A percentile compares a stretch with the other conserved stretches of the same genome.
These are phyloP conservation scores for Sporothrix euskadiensis DNA, from an alignment of 2,329 filamentous ascomycete species.

Conservation along the genomic window DNA sequence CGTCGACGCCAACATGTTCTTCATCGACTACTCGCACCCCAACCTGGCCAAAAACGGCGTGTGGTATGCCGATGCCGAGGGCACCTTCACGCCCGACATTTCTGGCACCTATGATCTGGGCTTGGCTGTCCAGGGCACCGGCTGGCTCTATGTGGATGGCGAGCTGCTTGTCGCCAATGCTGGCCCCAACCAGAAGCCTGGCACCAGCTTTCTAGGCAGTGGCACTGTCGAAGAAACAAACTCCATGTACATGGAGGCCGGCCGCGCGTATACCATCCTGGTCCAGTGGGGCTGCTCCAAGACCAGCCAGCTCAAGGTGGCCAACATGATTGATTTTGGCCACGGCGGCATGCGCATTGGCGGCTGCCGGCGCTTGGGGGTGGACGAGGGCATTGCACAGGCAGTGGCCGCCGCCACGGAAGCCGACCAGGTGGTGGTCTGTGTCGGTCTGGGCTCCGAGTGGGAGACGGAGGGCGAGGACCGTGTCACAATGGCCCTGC, in stretches of 20 bases:
- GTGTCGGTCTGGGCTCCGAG: constrained; percentile 56
- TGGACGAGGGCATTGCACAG: constrained; percentile 23
- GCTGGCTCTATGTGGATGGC: constrained; percentile 41
- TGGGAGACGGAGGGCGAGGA: constrained; percentile 35
- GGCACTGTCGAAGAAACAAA: constrained; percentile 40
- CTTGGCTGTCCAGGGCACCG: constrained; percentile 39
- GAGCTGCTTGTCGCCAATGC: constrained; percentile 41
- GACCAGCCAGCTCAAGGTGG: constrained; percentile 26
- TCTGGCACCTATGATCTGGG: constrained; percentile 39
- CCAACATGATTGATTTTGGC: constrained; percentile 49
- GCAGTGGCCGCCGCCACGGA: constrained; percentile 36
- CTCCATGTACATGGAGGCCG: constrained; percentile 35
- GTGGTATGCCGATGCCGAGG: constrained; percentile 45
- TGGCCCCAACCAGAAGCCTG: constrained; percentile 37
- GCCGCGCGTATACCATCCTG: constrained; percentile 38
- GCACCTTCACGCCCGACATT: constrained; percentile 37
- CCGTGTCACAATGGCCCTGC: constrained; percentile 32
- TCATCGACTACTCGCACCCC: constrained; percentile 52
- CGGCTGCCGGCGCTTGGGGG: constrained; percentile 27
- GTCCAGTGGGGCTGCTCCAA: constrained; percentile 33
- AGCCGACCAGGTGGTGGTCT: constrained; percentile 59
- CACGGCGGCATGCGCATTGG: constrained; percentile 43
- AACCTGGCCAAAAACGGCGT: constrained; percentile 36
- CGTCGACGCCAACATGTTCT: constrained; percentile 46
- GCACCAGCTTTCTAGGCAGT: constrained; percentile 39